Evolutionary conservation across 495 filamentous ascomycete species (phyloP), one percentile per base, ranked within the genome.

Genomic region (Penicillium waksmanii): DNA sequence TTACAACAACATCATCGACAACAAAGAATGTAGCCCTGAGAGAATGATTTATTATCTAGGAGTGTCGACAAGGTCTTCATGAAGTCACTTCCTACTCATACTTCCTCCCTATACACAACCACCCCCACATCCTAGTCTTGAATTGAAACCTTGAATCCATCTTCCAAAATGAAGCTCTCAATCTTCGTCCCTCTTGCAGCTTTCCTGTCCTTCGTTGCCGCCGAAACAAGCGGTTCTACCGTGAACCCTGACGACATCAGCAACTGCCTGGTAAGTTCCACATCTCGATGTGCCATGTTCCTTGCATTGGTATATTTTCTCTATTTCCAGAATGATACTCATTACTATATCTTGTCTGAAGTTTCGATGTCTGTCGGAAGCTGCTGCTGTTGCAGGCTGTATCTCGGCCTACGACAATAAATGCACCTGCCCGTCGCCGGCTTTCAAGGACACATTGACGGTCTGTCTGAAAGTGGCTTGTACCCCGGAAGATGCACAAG

Each of bases 161-260:
- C 17, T 10, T 5, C 55, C 52, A 65, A 60, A 42, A 71, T 71
- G 68, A 71, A 65, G 61, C 66, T 71, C 44, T 69, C 66, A 0
- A 65, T 66, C 49, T 64, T 65, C 58, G 49, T 65, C 19, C 68
- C 68, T 5, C 59, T 71, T 21, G 55, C 68, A 10, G 56, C 63
- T 23, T 66, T 71, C 63, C 47, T 71, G 12, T 60, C 66, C 43
- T 61, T 64, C 36, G 46, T 58, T 3, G 53, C 54, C n/a, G 68
- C 66, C 42, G 63, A 66, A 19, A 12, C 46, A n/a, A 25, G n/a
- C 25, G 49, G 35, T 18, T 7, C 44, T 7, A 34, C 13, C 7
- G 27, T 51, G 10, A 31, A 51, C 49, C 33, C 34, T 3, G 60
- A 53, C 3, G 21, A 58, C 7, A 10, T 53, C 19, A 71, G 68